Percentiles rank a stretch among this genome's conserved stretches.
phyloP scores from a whole-genome alignment of 2,329 filamentous ascomycete species.

The Colletotrichum agaves region DNA sequence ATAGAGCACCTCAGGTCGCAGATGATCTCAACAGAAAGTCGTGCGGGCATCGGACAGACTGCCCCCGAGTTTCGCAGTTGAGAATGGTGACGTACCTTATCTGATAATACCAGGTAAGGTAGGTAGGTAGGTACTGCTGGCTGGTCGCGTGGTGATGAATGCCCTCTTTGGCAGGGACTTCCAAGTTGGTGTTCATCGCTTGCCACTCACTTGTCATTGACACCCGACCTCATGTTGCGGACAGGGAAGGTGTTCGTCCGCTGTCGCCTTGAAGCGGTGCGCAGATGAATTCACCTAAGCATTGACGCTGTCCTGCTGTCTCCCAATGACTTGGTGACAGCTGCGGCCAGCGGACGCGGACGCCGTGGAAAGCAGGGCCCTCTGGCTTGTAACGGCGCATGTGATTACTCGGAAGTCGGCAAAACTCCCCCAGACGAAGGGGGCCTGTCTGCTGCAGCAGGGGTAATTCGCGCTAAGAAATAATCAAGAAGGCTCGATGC shows the following conservation, averaged over 20 bases:
- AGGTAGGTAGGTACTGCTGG: too few relatives aligned
- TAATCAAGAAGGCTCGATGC: conserved; percentile 39
- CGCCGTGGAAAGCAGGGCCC: conserved; percentile 28
- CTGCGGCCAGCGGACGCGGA: conserved; percentile 26
- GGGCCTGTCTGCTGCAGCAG: conserved; percentile 23
- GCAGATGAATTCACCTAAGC: too few relatives aligned
- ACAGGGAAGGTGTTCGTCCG: background rate
- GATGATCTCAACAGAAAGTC: conserved; percentile 25
- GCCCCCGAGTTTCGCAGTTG: conserved; percentile 14
- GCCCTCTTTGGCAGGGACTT: conserved; percentile 3
- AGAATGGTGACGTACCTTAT: conserved; percentile 24
- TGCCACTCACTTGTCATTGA: conserved; percentile 10
- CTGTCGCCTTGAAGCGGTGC: background rate
- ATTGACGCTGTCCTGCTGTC: too few relatives aligned
- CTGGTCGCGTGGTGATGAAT: conserved; percentile 20
- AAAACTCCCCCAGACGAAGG: conserved; percentile 24
- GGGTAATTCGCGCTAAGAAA: conserved; percentile 38
- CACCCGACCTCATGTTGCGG: conserved; percentile 6
- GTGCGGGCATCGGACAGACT: conserved; percentile 21
- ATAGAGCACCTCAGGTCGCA: background rate
- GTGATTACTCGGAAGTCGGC: conserved; percentile 40
- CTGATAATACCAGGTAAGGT: too few relatives aligned
- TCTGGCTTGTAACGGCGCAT: conserved; percentile 36
- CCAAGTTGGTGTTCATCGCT: conserved; percentile 2
- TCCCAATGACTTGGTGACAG: conserved; percentile 2